Base-by-base conservation (phyloP, 257 asterid genomes). In the Thymus mandschuricus region DNA sequence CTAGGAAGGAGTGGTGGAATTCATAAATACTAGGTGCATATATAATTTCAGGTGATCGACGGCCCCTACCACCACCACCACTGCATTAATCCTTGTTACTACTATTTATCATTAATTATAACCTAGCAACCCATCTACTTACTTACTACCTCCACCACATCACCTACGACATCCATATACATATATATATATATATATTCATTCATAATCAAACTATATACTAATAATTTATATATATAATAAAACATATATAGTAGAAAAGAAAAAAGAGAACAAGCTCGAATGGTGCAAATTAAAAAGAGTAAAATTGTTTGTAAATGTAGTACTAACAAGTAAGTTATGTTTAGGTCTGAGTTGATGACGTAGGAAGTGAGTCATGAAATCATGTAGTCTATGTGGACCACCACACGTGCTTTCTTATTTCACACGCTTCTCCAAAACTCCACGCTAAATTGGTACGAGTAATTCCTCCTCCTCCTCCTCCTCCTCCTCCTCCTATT, bases 361-460 rank as follows among this genome's bases (percentile, higher is more conserved):
- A 65, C 75, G 78, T 10, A 46, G 38, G 64, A 71, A 43, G 60
- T 38, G 74, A 41, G 71, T 80, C 77, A 76, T 74, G 59, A 64
- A 3, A 40, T 57, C 27, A 21, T 57, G 78, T 27, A 71, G 66
- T 21, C 3, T 60, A 63, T 35, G 65, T 48, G 83, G 80, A 45
- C 77, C 78, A 65, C 77, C 77, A 75, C 75, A 51, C 6, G 41
- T 81, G 70, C 67, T 69, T 72, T 72, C 81, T 81, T 75, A 72
- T 64, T 59, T 77, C 73, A 81, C 82, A 81, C 78, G 82, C 82
- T 74, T 81, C 78, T 59, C 72, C 56, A 5, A 38, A 38, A 4
- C 41, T 7, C 41, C 40, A 35, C 40, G 4, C 0, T 5, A 1
- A 35, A 35, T 35, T 1, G 40, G 21, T 21, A 21, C 21, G 21